Evolutionary conservation across 306 rosid genomes (phyloP), one percentile per base, ranked within the genome.

Genomic region (Prunus dulcis): DNA sequence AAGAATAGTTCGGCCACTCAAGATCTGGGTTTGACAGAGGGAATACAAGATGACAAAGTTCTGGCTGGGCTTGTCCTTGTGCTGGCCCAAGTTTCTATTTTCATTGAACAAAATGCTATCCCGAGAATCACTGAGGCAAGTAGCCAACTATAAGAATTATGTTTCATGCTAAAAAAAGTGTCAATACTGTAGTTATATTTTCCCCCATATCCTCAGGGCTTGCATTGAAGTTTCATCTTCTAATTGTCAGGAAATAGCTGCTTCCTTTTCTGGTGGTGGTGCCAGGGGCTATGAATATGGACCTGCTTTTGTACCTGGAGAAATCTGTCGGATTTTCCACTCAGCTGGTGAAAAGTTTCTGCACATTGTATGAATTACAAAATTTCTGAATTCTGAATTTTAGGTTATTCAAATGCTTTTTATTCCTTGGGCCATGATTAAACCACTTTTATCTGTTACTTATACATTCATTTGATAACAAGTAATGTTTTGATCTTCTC

Each of bases 71-170:
- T 90, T 79, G 90, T 92, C 75, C 84, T 95, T 53, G 92, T 95
- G 82, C 87, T 95, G 82, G 90, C 98, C 71, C 97, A 92, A 81
- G 82, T 95, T 81, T 92, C 97, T 80, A 81, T 88, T 75, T 92
- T 87, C 86, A 80, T 95, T 60, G 97, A 92, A 87, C 97, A 92
- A 75, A 89, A 91, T 81, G 97, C 91, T 78, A 83, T 92, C 79
- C 95, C 90, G 34, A 92, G 92, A 87, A 87, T 95, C 80, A 92
- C 97, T 0, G 97, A 92, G 98, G 98, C 81, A 88, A 90, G 90
- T 70, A 72, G 57, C 73, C 68, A 65, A 34, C 71, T 62, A 71
- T 71, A 14, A 61, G 23, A 70, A 80, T 80, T 64, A 27, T 63
- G 56, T 71, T 76, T 58, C 32, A 64, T 76, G 75, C 58, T 32